Evolutionary conservation across 2,329 filamentous ascomycete species (phyloP), one percentile per base, ranked within the genome.

Genomic region (Alternaria consortialis): DNA sequence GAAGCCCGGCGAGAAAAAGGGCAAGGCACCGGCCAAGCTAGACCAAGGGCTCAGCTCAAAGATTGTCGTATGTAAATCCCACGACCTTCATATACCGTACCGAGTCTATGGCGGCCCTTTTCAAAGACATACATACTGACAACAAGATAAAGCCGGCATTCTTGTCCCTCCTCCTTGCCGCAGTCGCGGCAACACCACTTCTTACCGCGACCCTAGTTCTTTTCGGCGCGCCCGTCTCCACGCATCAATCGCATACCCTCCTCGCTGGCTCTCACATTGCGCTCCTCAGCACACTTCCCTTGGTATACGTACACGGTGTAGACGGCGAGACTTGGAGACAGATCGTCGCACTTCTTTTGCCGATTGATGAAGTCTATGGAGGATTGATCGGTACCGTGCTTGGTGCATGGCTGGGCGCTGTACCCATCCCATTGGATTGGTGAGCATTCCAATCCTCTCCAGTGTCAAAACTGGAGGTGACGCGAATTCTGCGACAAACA

Each of bases 361-460:
- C 94, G 0, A 82, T 95, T 23, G 95, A 98, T 78, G 91, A 94
- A 75, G 88, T 92, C 0, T 95, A 93, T 80, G 94, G 93, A 3
- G 92, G 88, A 2, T 84, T 92, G 9, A 79, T 94, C n/a, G 95
- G 95, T 5, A 89, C 88, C 0, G 82, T 90, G 27, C 72, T 94
- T 1, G 95, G 95, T 6, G 93, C 92, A 40, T 98, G 95, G 95
- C 81, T 97, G 42, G 95, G 95, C 4, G 95, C 95, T 7, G 88
- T 98, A 54, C 95, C 96, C 0, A 98, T 99, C 70, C 95, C 95
- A 2, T 83, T 99, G 68, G 95, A 99, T 78, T 98, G 94, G 94
- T 86, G 64, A 69, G 82, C 79, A 34, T 17, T 17, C 12, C 12
- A 13, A 15, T 11, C 4, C 5, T n/a, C 9, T 25, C 4, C 4